These are phyloP conservation scores for Elsinoe arachidis DNA, from an alignment of 2,329 filamentous ascomycete genomes.

Conservation along the genomic window DNA sequence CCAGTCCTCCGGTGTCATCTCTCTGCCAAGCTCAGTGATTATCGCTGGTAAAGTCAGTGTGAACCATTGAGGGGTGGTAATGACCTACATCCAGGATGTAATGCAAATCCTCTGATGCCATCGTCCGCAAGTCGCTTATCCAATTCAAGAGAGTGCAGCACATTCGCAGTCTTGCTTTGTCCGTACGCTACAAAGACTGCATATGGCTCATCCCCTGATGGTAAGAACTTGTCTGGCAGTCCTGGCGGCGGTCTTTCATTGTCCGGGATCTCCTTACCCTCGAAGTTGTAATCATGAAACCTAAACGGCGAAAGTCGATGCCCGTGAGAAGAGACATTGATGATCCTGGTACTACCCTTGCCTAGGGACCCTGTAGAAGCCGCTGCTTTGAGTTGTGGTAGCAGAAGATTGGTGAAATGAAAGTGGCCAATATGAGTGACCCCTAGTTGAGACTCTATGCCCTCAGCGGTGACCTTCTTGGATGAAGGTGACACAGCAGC, in stretches of 20 bases:
- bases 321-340: constrained; percentile 24
- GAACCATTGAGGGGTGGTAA: background rate
- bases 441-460: constrained; percentile 27
- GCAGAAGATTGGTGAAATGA: constrained; percentile 18
- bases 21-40: constrained; percentile 17
- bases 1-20: constrained; percentile 14
- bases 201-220: constrained; percentile 25
- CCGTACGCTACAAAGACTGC: constrained; percentile 34
- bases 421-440: constrained; percentile 21
- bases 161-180: constrained; percentile 40
- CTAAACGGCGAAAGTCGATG: constrained; percentile 25
- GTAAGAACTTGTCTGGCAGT: constrained; percentile 13
- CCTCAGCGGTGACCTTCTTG: constrained; percentile 26
- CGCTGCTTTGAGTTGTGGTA: constrained; percentile 15
- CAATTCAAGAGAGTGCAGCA: constrained; percentile 35
- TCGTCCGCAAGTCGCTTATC: constrained; percentile 24
- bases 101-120: constrained; percentile 30
- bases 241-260: constrained; percentile 17
- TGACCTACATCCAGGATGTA: constrained; percentile 33
- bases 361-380: constrained; percentile 13
- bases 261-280: constrained; percentile 18
- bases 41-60: constrained; percentile 13
- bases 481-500: constrained; percentile 33
- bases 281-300: constrained; percentile 29
- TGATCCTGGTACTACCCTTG: constrained; percentile 19